phyloP scores from a whole-genome alignment of 2,329 filamentous ascomycete genomes.

The Alternaria viburni region DNA sequence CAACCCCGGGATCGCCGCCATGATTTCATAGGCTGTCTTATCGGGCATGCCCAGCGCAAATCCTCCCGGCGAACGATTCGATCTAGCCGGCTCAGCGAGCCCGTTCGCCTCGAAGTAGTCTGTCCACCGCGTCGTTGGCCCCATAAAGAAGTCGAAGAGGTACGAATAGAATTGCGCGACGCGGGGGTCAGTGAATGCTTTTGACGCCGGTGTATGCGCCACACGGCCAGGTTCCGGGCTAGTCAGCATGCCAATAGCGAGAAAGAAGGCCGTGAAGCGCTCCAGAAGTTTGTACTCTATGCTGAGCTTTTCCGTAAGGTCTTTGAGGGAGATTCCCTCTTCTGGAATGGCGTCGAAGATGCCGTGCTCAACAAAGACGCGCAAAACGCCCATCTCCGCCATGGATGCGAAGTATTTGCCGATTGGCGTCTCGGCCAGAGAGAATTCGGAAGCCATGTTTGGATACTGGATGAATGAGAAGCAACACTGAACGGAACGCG shows the following conservation, averaged over 20 bases:
- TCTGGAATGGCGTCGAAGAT: constrained; percentile 12
- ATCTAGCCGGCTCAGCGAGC: constrained; percentile 5
- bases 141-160: constrained; percentile 13
- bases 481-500: not conserved
- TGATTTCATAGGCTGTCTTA: constrained; percentile 14
- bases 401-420: constrained; percentile 11
- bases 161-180: constrained; percentile 10
- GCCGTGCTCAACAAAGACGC: constrained; percentile 9
- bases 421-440: constrained; percentile 6
- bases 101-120: constrained; percentile 10
- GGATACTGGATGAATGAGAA: not conserved
- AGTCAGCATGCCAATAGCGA: constrained; percentile 2
- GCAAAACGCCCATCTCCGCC: constrained; percentile 11
- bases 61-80: constrained; percentile 6
- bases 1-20: constrained; percentile 6
- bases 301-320: not conserved
- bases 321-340: constrained; percentile 3
- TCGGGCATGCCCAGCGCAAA: constrained; percentile 11
- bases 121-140: constrained; percentile 4
- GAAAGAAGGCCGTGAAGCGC: constrained; percentile 5
- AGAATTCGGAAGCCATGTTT: constrained; percentile 7
- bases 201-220: constrained; percentile 8
- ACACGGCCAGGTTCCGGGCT: constrained; percentile 5
- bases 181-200: constrained; percentile 1
- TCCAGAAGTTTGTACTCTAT: constrained; percentile 9